These are phyloP conservation scores for Colletotrichum tamarilloi DNA, from an alignment of 2,329 filamentous ascomycete species.

Conservation along the genomic window DNA sequence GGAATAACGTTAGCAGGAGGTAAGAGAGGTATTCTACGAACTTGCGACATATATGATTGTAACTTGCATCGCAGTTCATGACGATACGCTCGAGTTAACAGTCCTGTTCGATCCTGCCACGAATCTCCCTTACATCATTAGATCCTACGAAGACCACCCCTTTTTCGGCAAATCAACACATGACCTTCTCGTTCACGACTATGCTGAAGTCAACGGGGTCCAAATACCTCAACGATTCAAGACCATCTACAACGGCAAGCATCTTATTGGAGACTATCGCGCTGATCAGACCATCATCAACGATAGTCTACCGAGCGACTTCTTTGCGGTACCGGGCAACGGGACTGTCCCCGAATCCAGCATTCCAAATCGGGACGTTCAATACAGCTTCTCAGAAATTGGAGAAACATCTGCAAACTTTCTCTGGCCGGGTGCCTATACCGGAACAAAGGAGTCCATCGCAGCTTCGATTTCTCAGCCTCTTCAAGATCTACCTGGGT, in stretches of 20 bases:
- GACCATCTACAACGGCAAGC: constrained; percentile 20
- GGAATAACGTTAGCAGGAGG: not conserved
- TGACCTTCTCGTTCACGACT: constrained; percentile 33
- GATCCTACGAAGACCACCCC: constrained; percentile 27
- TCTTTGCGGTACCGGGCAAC: constrained; percentile 5
- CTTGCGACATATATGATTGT: no score
- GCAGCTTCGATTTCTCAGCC: no score
- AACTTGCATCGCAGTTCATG: not conserved
- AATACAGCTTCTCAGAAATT: constrained; percentile 20
- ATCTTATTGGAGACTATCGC: constrained; percentile 15
- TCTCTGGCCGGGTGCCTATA: constrained; percentile 31
- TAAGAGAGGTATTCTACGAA: not conserved
- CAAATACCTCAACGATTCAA: constrained; percentile 17
- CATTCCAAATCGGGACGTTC: not conserved
- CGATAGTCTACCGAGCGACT: not conserved
- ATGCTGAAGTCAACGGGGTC: constrained; percentile 23
- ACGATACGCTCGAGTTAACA: not conserved
- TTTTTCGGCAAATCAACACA: constrained; percentile 31
- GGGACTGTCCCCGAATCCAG: not conserved
- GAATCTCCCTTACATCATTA: constrained; percentile 18
- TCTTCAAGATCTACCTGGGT: no score
- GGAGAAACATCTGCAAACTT: constrained; percentile 29
- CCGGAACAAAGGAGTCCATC: constrained; percentile 13
- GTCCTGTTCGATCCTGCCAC: constrained; percentile 4
- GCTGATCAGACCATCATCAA: constrained; percentile 8